A percentile compares a stretch with the other conserved stretches of the same genome.
Conservation (phyloP, 352 stramenopile genomes). For the Pythium dissimile region DNA sequence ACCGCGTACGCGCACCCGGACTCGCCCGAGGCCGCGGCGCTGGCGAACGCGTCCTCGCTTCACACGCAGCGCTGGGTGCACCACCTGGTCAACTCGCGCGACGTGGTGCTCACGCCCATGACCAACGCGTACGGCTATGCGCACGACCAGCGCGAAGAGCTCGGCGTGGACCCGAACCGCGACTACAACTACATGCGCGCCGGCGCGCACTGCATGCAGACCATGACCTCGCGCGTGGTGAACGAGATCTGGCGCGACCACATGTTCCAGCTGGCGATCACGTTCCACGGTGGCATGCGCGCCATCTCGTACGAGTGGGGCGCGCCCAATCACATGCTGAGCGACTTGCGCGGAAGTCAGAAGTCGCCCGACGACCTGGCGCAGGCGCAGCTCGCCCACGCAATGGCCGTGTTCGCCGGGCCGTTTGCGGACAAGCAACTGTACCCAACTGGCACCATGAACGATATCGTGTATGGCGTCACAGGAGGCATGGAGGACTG, state of each 20-base stretch:
- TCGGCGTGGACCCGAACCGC: slow-evolving; percentile 94
- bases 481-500: slow-evolving; percentile 98
- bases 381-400: slow-evolving; percentile 56
- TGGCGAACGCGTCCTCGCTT: slow-evolving; percentile 17
- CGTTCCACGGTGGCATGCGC: slow-evolving; percentile 97
- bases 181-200: slow-evolving; percentile 97
- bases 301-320: slow-evolving; percentile 98
- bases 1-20: slow-evolving; percentile 30
- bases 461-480: slow-evolving; percentile 96
- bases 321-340: slow-evolving; percentile 82
- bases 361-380: slow-evolving; percentile 78
- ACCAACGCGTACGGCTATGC: slow-evolving; percentile 95
- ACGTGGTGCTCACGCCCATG: slow-evolving; percentile 85
- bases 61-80: slow-evolving; percentile 67
- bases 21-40: slow-evolving; percentile 1
- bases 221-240: slow-evolving; percentile 93
- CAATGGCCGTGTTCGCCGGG: slow-evolving; percentile 68
- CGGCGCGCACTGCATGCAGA: slow-evolving; percentile 90
- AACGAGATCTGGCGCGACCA: slow-evolving; percentile 97
- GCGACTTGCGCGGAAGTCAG: slow-evolving; percentile 49
- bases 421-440: slow-evolving; percentile 61
- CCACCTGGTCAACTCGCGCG: slow-evolving; percentile 85
- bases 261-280: slow-evolving; percentile 96
- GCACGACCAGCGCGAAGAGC: slow-evolving; percentile 78
- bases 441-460: slow-evolving; percentile 91